Base-by-base conservation (phyloP, 176 grass and related monocot species). In the Phyllostachys edulis region DNA sequence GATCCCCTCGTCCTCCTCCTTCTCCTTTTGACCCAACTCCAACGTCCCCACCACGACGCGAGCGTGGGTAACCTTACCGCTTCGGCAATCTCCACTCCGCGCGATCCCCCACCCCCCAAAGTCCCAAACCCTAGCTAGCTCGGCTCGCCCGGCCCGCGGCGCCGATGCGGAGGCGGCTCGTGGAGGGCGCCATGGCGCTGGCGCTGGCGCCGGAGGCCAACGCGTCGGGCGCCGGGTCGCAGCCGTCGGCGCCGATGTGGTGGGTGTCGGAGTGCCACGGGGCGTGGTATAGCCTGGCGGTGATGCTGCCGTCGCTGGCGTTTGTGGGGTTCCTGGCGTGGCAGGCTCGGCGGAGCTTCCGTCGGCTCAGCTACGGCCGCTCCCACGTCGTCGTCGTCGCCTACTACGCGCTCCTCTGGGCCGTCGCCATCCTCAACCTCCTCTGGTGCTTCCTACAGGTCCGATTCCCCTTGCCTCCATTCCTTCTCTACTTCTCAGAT, bases 401-500 rank as follows among this genome's bases (percentile, higher is more conserved):
- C 34, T 99, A 99, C 80, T 99, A 96, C 74, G 91, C 83, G 36
- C 87, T 99, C 66, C 75, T 99, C 59, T 99, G 97, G 97, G 72
- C 73, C 52, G 89, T 99, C 54, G 86, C 89, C 62, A 21, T 96
- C 8, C 80, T 99, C 78, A 99, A 99, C 84, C 97, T 99, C 71
- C 73, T 99, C 54, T 99, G 93, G 93, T 96, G 93, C 88, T 81
- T 96, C 60, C 74, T 99, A 14, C 93, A 96, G 97, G 97, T 99
- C 51, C 55, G 29, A 12, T 37, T 85, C 26, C 4, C 40, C 32
- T 56, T 56, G 65, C 40, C n/a, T 24, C 20, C 61, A 7, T 63
- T 83, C 4, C 66, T 77, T 74, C 21, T 32, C 21, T 29, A 9
- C n/a, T 51, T 57, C 42, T 7, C 29, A 0, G 20, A 61, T 77